phyloP scores from a whole-genome alignment of 1,284 basidiomycete genomes.

The Polyporus tsugae region DNA sequence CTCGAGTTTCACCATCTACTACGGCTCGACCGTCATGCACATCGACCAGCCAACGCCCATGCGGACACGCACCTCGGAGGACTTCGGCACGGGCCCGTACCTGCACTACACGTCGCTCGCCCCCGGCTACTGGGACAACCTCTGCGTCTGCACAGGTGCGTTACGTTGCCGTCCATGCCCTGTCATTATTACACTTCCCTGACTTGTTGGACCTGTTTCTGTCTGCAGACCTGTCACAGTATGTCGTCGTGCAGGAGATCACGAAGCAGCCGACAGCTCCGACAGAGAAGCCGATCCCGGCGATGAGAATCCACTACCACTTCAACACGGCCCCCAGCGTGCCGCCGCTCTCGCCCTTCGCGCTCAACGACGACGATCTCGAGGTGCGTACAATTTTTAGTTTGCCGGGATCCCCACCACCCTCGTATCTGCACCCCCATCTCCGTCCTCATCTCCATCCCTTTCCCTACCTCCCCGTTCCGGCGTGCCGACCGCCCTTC shows the following conservation, averaged over 20 bases:
- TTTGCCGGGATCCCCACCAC: constrained; percentile 6
- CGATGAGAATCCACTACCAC: constrained; percentile 29
- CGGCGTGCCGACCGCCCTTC: not conserved
- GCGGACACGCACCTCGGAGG: constrained; percentile 39
- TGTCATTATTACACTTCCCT: not conserved
- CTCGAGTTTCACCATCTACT: constrained; percentile 62
- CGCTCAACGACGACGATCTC: constrained; percentile 22
- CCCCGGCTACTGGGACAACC: constrained; percentile 65
- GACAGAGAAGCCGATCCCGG: constrained; percentile 23
- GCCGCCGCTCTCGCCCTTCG: constrained; percentile 29
- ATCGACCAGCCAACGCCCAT: constrained; percentile 56
- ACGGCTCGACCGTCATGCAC: constrained; percentile 56
- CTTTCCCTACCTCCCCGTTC: not conserved
- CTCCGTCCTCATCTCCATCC: not conserved
- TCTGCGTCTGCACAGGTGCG: constrained; percentile 61
- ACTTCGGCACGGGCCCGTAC: constrained; percentile 38
- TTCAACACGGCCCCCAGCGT: constrained; percentile 25
- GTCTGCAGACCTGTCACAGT: constrained; percentile 62
- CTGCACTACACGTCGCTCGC: constrained; percentile 66
- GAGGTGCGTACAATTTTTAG: constrained; percentile 19
- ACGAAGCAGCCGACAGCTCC: constrained; percentile 30
- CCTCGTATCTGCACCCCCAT: not conserved
- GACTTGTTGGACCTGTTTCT: constrained; percentile 1
- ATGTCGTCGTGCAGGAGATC: constrained; percentile 64
- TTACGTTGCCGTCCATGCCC: constrained; percentile 11